Percentiles rank a stretch among this genome's conserved stretches.
These are phyloP conservation scores for Candida stauntonica DNA, from an alignment of 805 yeast species.

Conservation along the genomic window DNA sequence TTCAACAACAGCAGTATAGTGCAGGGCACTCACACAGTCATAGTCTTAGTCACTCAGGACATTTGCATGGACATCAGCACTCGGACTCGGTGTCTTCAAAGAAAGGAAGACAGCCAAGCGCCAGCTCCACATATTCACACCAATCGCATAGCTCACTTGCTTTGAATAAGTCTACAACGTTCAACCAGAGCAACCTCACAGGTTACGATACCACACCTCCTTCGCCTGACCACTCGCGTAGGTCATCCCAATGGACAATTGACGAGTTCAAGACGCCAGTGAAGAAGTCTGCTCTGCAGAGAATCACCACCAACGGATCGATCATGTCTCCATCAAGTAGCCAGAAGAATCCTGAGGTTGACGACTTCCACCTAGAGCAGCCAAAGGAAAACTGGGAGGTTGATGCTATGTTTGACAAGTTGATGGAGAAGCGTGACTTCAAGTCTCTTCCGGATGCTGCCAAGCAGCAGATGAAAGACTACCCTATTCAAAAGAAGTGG, in stretches of 20 bases:
- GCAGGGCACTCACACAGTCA: background rate
- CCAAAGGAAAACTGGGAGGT: conserved; percentile 65
- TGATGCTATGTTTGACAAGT: conserved; percentile 68
- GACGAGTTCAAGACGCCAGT: conserved; percentile 21
- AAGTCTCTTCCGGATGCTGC: conserved; percentile 66
- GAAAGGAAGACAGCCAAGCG: conserved; percentile 24
- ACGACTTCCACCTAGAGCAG: conserved; percentile 44
- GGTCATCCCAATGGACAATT: conserved; percentile 24
- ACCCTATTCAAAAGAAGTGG: conserved; percentile 81
- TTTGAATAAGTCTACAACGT: conserved; percentile 24
- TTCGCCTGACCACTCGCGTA: conserved; percentile 26
- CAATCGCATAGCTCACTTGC: conserved; percentile 26
- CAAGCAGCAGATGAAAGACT: conserved; percentile 68
- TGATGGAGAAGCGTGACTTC: conserved; percentile 82
- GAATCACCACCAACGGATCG: conserved; percentile 24
- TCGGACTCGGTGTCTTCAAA: conserved; percentile 6
- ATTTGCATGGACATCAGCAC: conserved; percentile 3
- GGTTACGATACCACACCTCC: conserved; percentile 22
- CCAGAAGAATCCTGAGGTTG: conserved; percentile 3
- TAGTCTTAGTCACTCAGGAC: background rate
- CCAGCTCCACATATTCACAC: conserved; percentile 22
- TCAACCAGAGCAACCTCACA: conserved; percentile 21
- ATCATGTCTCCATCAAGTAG: conserved; percentile 12
- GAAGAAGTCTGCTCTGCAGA: conserved; percentile 20
- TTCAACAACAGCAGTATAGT: conserved; percentile 3